A percentile compares a stretch with the other conserved stretches of the same genome.
Conservation (phyloP, 345 rosid species). For the Eucalyptus curtisii region DNA sequence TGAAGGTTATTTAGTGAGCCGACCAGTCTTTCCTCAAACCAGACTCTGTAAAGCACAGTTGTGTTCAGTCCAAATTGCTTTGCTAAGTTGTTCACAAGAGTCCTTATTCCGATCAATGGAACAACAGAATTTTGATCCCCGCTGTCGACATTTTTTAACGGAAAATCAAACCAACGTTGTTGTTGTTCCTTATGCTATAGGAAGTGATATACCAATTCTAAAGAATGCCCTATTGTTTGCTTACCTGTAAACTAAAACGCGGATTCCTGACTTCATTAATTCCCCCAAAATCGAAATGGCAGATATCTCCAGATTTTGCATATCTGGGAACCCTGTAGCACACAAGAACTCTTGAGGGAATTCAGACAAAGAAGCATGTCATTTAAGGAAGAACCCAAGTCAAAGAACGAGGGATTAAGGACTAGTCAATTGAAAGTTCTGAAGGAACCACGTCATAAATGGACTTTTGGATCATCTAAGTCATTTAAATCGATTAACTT, state of each 20-base stretch:
- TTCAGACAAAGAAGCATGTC: background rate
- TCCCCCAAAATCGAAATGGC: slow-evolving; percentile 14
- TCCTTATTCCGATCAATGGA: background rate
- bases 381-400: background rate
- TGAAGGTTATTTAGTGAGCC: background rate
- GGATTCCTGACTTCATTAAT: slow-evolving; percentile 2
- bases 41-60: slow-evolving; percentile 23
- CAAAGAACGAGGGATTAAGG: background rate
- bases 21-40: slow-evolving; percentile 26
- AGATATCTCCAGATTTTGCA: slow-evolving; percentile 14
- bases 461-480: background rate
- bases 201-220: background rate
- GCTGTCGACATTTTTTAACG: background rate
- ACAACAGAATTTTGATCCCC: background rate
- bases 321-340: background rate
- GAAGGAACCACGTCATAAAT: background rate
- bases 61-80: slow-evolving; percentile 20
- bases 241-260: background rate
- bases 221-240: background rate
- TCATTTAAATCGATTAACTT: background rate
- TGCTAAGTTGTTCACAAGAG: slow-evolving; percentile 14
- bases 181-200: background rate
- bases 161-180: background rate
- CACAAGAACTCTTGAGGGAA: background rate
- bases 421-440: no score